Percentiles rank a stretch among this genome's conserved stretches.
Conservation (phyloP, 1,139 yeast species). For the Blastobotrys illinoisensis region DNA sequence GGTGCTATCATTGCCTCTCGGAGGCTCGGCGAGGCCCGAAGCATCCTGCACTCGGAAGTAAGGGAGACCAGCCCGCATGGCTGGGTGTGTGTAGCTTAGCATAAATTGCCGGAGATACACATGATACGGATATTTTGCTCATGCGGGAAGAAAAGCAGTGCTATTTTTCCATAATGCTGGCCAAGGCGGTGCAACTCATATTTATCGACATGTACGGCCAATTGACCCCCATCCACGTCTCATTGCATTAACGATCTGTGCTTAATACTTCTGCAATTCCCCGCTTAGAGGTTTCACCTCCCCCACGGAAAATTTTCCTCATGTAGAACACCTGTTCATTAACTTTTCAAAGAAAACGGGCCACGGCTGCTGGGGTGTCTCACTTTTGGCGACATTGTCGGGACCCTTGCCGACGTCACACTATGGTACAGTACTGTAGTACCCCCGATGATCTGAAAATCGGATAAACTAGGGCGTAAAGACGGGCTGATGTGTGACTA, state of each 20-base stretch:
- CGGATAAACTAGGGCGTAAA: not conserved
- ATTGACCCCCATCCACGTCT: not conserved
- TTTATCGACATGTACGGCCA: not conserved
- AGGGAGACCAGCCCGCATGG: not conserved
- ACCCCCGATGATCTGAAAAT: not conserved
- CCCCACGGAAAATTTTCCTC: not conserved
- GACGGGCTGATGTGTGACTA: not conserved
- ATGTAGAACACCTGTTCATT: not conserved
- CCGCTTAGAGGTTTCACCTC: not conserved
- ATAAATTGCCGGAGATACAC: not conserved
- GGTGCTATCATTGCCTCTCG: not conserved
- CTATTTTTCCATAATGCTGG: too few species aligned
- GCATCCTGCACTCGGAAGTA: not conserved
- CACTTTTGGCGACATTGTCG: not conserved
- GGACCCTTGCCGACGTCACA: not conserved
- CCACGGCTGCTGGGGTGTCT: not conserved
- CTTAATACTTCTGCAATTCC: not conserved
- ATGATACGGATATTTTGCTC: too few species aligned
- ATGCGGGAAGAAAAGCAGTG: not conserved
- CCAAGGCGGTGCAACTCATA: too few species aligned
- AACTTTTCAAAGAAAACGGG: not conserved
- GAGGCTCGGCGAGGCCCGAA: not conserved
- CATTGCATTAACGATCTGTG: not conserved
- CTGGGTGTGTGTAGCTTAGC: not conserved
- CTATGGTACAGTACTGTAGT: not conserved